Evolutionary conservation across 208 protist genomes (phyloP), one percentile per base, ranked within the genome.

Genomic region (Leishmania aethiopica): DNA sequence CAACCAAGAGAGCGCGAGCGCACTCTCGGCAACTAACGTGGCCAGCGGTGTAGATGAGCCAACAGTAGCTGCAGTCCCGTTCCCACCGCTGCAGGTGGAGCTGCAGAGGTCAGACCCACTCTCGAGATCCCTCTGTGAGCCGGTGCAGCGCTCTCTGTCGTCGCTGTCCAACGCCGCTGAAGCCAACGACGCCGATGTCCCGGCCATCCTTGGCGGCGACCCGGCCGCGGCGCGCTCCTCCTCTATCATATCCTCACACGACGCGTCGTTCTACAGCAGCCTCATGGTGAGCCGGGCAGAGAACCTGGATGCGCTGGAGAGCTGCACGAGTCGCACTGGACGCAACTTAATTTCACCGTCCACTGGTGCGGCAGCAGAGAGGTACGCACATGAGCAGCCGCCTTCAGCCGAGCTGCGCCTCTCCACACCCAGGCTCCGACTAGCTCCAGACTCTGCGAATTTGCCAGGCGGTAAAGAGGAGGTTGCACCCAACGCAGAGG

Each of bases 181-280:
- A 60, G 25, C 17, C 49, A 60, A 42, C 15, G 49, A 62, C 19
- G n/a, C 15, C 25, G 72, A 76, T 11, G 47, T 22, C 49, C 45
- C 55, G 8, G 40, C 53, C 10, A 10, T 47, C 75, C 37, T 51
- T 1, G 49, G 35, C 22, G 75, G 28, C 60, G 75, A 70, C 40
- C 40, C 4, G 1, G 11, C 25, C 28, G 55, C 25, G 3, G 59
- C 28, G 35, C 4, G 2, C 53, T 77, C 81, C 57, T 81, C 71
- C 42, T 83, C 79, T 40, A 69, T 84, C 47, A 89, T 89, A 28
- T 86, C 80, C 53, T 77, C 84, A 15, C 77, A 78, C 72, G 64
- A 81, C 22, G 51, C 81, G 17, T 84, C 81, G 13, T 84, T 84
- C 28, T 80, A 62, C 70, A 77, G 51, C 57, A 84, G 81, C 32